Conservation (phyloP, 2,329 filamentous ascomycete species). For the Fusarium sp. region DNA sequence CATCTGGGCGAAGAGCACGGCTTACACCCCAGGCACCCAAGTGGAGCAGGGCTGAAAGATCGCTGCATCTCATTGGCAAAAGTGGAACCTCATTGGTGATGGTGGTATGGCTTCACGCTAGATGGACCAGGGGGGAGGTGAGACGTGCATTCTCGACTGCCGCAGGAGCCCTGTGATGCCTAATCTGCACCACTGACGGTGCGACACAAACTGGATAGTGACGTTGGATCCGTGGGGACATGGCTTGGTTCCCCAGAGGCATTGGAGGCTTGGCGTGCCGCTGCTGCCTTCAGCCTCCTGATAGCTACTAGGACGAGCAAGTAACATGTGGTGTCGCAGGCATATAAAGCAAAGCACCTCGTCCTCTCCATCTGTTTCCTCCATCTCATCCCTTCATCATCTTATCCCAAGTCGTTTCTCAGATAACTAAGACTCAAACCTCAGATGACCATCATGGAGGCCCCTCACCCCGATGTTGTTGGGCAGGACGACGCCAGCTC, state of each 20-base stretch:
- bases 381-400: background rate
- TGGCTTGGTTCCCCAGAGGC: background rate
- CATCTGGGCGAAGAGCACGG: background rate
- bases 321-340: background rate
- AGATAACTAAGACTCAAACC: background rate
- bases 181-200: background rate
- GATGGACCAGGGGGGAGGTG: background rate
- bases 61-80: background rate
- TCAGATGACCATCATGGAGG: slow-evolving; percentile 26
- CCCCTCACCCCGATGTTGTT: slow-evolving; percentile 15
- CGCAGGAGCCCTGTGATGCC: background rate
- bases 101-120: slow-evolving; percentile 10
- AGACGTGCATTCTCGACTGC: background rate
- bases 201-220: background rate
- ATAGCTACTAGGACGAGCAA: slow-evolving; percentile 15
- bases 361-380: background rate
- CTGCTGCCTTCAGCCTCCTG: slow-evolving; percentile 32
- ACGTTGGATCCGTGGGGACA: background rate
- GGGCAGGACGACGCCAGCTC: slow-evolving; percentile 35
- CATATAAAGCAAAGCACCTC: slow-evolving; percentile 26
- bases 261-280: slow-evolving; percentile 2
- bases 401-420: background rate
- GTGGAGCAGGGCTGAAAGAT: slow-evolving; percentile 5
- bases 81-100: background rate
- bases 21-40: background rate